Evolutionary conservation across 1,139 yeast species (phyloP), one percentile per base, ranked within the genome.

Genomic region (Debaryomycetaceae sp.): DNA sequence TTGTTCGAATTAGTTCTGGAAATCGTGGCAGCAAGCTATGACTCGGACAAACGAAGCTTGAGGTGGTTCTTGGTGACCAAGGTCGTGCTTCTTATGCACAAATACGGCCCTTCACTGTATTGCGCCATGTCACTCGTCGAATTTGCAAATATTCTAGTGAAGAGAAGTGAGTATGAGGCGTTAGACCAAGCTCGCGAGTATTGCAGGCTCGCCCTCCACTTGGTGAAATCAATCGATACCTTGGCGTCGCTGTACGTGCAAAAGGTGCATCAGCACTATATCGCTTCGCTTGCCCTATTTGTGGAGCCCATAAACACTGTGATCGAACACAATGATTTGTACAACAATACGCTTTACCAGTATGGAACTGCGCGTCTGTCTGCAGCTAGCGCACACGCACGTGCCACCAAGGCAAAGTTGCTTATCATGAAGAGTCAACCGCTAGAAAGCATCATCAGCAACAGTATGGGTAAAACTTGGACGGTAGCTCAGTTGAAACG

Each of bases 1-100:
- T 53, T 60, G 3, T 69, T 62, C 27, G 71, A 67, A 32, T 51
- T 69, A 15, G 53, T 69, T 15, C 47, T 62, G 15, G 68, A 64
- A 25, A 37, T 69, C 23, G 45, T 68, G 3, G 45, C 57, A 10
- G 62, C 52, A 36, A 36, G 68, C 46, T 30, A 54, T 47, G 36
- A 49, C 31, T 32, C 53, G 34, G 36, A 54, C 31, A 36, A 46
- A 37, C 30, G 51, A 3, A 37, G 39, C 24, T 38, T 55, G 11
- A 43, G 59, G n/a, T 37, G 39, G 25, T 43, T 49, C 7, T 35
- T 57, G 18, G 45, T 49, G 5, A 43, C 45, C 2, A 55, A 53
- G 28, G 32, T 45, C 15, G 41, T 53, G 5, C 32, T 39, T n/a
- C 32, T 52, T 24, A 49, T 55, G 47, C 35, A 37, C 18, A 30